These are phyloP conservation scores for Allium sativum DNA, from an alignment of 106 monocot species.

Conservation along the genomic window DNA sequence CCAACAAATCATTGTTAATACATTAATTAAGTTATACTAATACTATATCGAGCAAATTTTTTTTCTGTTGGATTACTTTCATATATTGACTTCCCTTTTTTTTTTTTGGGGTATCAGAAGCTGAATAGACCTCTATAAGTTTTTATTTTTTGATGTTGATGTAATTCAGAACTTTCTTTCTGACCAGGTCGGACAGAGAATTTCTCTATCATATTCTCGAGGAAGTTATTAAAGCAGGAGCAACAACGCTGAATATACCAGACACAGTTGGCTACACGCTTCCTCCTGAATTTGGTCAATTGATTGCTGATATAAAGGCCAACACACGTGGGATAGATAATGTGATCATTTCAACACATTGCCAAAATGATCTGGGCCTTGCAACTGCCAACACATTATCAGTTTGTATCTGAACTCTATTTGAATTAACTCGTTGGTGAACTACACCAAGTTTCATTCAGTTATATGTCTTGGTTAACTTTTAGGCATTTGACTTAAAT, in stretches of 20 bases:
- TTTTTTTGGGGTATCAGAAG: too few relatives aligned
- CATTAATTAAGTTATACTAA: too few relatives aligned
- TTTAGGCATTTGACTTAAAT: background rate
- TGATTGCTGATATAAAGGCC: constrained; percentile 75
- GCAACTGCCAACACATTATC: constrained; percentile 87
- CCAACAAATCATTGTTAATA: too few relatives aligned
- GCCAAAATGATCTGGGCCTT: constrained; percentile 95
- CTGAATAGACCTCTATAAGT: too few relatives aligned
- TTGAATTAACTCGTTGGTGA: too few relatives aligned
- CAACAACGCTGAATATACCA: constrained; percentile 88
- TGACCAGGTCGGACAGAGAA: constrained; percentile 62
- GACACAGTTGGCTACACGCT: constrained; percentile 94
- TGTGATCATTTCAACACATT: constrained; percentile 95
- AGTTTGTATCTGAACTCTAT: constrained; percentile 22
- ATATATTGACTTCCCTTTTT: too few relatives aligned
- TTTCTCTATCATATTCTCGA: constrained; percentile 81
- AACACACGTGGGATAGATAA: constrained; percentile 84
- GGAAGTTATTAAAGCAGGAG: constrained; percentile 92
- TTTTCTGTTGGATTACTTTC: too few relatives aligned
- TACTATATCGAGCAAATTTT: too few relatives aligned
- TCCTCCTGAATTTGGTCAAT: constrained; percentile 60
- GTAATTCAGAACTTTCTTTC: background rate
- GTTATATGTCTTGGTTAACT: too few relatives aligned
- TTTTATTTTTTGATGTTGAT: too few relatives aligned
- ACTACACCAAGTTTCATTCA: too few relatives aligned